These are phyloP conservation scores for Solanum chmielewskii DNA, from an alignment of 257 asterid species.

Conservation along the genomic window DNA sequence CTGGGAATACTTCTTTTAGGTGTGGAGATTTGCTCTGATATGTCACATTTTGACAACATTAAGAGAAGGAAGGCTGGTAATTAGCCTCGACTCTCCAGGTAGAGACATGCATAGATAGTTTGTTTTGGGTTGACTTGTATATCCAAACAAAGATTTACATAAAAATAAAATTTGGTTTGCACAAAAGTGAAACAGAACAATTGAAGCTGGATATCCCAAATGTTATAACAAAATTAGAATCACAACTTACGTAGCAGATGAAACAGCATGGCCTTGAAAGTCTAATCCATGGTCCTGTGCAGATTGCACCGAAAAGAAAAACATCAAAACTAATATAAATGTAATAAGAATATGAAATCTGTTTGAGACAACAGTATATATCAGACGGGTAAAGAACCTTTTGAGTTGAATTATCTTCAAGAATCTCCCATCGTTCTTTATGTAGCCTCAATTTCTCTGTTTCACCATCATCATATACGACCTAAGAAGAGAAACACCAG, in stretches of 20 bases:
- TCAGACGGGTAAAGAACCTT: slow-evolving; percentile 3
- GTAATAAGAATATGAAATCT: not conserved
- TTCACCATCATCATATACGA: slow-evolving; percentile 33
- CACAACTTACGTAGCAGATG: slow-evolving; percentile 29
- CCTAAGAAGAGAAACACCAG: slow-evolving; percentile 18
- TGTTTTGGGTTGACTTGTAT: not conserved
- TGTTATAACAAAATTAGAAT: not conserved
- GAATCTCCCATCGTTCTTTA: slow-evolving; percentile 33
- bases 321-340: not conserved
- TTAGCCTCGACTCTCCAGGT: not conserved
- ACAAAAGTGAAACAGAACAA: not conserved
- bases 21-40: not conserved
- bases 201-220: not conserved
- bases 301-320: not conserved
- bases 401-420: not conserved
- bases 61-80: not conserved
- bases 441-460: slow-evolving; percentile 29
- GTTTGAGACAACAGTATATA: not conserved
- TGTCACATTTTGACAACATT: not conserved
- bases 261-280: not conserved
- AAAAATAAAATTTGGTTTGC: not conserved
- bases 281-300: slow-evolving; percentile 16
- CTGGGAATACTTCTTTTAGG: not conserved
- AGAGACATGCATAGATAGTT: not conserved
- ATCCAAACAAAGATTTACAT: not conserved